Evolutionary conservation across 805 yeast genomes (phyloP), one percentile per base, ranked within the genome.

Genomic region (Brettanomyces anomalus): DNA sequence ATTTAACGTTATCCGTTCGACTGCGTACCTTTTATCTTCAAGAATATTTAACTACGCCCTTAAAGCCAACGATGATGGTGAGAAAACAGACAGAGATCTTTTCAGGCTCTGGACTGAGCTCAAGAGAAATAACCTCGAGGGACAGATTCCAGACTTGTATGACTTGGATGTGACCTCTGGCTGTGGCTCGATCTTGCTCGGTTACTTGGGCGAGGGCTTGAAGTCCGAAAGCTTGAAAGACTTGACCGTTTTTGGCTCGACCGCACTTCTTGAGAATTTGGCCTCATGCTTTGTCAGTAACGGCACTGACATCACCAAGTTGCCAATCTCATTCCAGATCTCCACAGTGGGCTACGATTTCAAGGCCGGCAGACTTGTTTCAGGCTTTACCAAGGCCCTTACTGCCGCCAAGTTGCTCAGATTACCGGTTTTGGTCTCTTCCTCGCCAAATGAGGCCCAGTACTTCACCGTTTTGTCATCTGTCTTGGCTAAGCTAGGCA

Each of bases 131-230:
- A 81, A 82, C 56, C 66, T 76, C 13, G 56, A 61, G 37, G 79
- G 79, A 19, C 62, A 60, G n/a, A 76, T 79, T 43, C 93, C 94
- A 21, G 68, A 68, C 42, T 62, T 81, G 51, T 68, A 77, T 56
- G 66, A 73, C 49, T 61, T 81, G 44, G 87, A 88, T 56, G 75
- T 85, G 44, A 78, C 95, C 59, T 68, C 82, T 2, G 97, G 96
- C 53, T 93, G 96, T 28, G 85, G 90, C 37, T 72, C 78, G 48
- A 75, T 85, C 21, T 72, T 90, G 37, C 66, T 85, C 40, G 97
- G 96, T 33, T 89, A 80, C 64, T 61, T 76, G 46, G 53, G 53
- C 37, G 54, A 58, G 35, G 42, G 53, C 19, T 38, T 44, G 1
- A 13, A 10, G 6, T 10, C 13, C 14, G 24, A 30, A 16, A 47